Percentiles rank a stretch among this genome's conserved stretches.
Conservation (phyloP, 2,329 filamentous ascomycete genomes). For the Paradendryphiella salina region DNA sequence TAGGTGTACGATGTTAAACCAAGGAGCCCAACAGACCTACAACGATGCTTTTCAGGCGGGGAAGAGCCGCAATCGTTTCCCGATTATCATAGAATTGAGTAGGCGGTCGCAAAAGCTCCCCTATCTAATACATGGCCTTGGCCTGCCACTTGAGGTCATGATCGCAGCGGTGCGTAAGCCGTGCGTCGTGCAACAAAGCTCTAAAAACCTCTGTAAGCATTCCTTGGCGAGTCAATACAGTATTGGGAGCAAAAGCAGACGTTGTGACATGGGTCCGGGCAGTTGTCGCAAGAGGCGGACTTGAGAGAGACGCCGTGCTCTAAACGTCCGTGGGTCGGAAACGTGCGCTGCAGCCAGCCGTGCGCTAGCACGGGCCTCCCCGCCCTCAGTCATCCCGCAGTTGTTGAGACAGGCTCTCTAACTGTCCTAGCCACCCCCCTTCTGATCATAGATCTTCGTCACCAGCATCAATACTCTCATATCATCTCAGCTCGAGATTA, state of each 20-base stretch:
- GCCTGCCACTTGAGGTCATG: slow-evolving; percentile 13
- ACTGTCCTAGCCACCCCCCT: slow-evolving; percentile 4
- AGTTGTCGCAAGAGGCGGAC: slow-evolving; percentile 7
- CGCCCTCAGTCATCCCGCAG: slow-evolving; percentile 1
- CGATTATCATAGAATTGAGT: background rate
- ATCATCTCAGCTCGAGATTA: slow-evolving; percentile 8
- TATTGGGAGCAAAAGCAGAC: slow-evolving; percentile 2
- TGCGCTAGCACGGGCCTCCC: slow-evolving; percentile 13
- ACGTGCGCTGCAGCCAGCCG: slow-evolving; percentile 7
- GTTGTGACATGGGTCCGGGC: slow-evolving; percentile 13
- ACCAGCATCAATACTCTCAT: background rate
- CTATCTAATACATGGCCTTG: slow-evolving; percentile 7
- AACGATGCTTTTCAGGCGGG: slow-evolving; percentile 8
- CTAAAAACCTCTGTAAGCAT: slow-evolving; percentile 12
- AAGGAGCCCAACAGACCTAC: slow-evolving; percentile 3
- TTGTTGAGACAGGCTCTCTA: slow-evolving; percentile 7
- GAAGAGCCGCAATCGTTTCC: slow-evolving; percentile 11
- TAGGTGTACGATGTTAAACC: slow-evolving; percentile 1
- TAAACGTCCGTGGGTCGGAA: slow-evolving; percentile 6
- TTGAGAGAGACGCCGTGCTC: slow-evolving; percentile 10
- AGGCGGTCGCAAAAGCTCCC: slow-evolving; percentile 5
- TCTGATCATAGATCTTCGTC: slow-evolving; percentile 11
- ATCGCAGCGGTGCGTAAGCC: slow-evolving; percentile 10
- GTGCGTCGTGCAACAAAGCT: slow-evolving; percentile 5
- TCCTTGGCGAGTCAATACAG: slow-evolving; percentile 9